Evolutionary conservation across 805 yeast genomes (phyloP).

Genomic region (Barnettozyma salicaria): DNA sequence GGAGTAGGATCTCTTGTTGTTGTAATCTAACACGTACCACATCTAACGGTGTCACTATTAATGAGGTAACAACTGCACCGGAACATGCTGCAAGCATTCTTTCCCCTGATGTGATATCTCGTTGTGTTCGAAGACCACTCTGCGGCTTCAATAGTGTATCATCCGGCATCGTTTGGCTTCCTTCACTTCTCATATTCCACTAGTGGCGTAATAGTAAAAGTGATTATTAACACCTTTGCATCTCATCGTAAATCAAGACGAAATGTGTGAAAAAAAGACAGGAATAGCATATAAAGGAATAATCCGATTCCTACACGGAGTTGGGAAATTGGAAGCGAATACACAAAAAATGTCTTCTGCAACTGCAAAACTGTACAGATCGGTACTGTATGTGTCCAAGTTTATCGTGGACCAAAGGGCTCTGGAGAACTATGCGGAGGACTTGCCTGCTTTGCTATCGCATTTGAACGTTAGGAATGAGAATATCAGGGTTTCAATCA

Average conservation of each 20-base stretch:
- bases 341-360: slow-evolving; percentile 1
- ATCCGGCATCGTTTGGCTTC: no score
- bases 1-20: slow-evolving; percentile 60
- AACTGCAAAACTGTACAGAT: neutral
- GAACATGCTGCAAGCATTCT: slow-evolving; percentile 75
- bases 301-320: neutral
- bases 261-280: no score
- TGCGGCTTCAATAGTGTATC: no score
- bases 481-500: slow-evolving; percentile 2
- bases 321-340: neutral
- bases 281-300: no score
- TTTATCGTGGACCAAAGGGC: slow-evolving; percentile 4
- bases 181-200: no score
- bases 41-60: slow-evolving; percentile 76
- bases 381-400: slow-evolving; percentile 4
- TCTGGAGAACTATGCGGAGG: neutral
- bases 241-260: no score
- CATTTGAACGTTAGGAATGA: slow-evolving; percentile 1
- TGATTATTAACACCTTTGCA: no score
- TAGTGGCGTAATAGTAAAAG: no score
- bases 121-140: no score
- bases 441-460: neutral
- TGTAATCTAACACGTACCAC: slow-evolving; percentile 73
- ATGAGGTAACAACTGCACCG: slow-evolving; percentile 67
- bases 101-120: slow-evolving; percentile 44